Conservation (phyloP, 2,329 filamentous ascomycete species). For the Ramularia endophylla region DNA sequence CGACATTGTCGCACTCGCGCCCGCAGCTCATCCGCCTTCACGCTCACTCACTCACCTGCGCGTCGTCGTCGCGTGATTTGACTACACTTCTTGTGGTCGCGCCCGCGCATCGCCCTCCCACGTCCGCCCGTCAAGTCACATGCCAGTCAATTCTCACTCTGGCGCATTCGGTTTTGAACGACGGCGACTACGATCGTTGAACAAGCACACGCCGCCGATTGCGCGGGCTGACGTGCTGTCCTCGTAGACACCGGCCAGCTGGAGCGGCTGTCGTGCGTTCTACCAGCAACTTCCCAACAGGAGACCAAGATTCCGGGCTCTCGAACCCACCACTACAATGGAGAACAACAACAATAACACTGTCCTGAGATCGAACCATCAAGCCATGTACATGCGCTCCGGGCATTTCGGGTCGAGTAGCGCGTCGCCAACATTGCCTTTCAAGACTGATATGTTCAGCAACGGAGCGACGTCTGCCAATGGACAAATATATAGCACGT, state of each 20-base stretch:
- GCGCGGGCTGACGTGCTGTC: too few relatives aligned
- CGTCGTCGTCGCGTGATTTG: background rate
- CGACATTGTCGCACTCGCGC: background rate
- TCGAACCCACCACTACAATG: too few relatives aligned
- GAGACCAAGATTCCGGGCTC: too few relatives aligned
- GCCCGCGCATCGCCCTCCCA: conserved; percentile 3
- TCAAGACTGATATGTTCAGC: conserved; percentile 34
- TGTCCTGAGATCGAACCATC: conserved; percentile 8
- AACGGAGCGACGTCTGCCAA: conserved; percentile 15
- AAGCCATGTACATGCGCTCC: conserved; percentile 17
- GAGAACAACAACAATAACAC: conserved; percentile 13
- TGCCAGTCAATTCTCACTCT: conserved; percentile 3
- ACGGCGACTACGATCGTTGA: too few relatives aligned
- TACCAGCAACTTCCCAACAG: too few relatives aligned
- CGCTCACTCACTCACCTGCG: background rate
- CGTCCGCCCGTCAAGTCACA: conserved; percentile 4
- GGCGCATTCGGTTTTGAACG: conserved; percentile 1
- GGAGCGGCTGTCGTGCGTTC: too few relatives aligned
- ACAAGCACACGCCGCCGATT: too few relatives aligned
- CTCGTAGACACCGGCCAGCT: too few relatives aligned
- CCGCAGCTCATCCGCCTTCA: background rate
- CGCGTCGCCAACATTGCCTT: conserved; percentile 18
- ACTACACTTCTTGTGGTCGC: background rate
- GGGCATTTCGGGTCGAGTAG: conserved; percentile 11
- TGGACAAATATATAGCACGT: conserved; percentile 35